These are phyloP conservation scores for Aureobasidium sp. DNA, from an alignment of 2,329 filamentous ascomycete species.

Conservation along the genomic window DNA sequence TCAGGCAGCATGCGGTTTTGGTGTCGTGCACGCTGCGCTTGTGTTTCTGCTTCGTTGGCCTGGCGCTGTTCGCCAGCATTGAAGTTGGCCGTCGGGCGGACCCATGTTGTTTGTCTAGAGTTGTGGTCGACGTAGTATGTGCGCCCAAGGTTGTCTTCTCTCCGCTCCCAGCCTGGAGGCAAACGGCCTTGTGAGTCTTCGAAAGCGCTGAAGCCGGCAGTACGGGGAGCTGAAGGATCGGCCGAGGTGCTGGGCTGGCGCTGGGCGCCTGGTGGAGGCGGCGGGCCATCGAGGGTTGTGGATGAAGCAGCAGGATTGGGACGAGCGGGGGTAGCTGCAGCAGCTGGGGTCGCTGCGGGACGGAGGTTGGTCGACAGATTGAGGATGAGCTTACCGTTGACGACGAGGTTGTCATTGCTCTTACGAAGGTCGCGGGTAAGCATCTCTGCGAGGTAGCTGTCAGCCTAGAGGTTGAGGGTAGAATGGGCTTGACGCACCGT, in stretches of 20 bases:
- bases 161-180: conserved; percentile 89
- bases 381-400: conserved; percentile 94
- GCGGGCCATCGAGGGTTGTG: conserved; percentile 21
- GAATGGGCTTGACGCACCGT: conserved; percentile 58
- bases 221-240: conserved; percentile 27
- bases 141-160: conserved; percentile 88
- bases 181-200: conserved; percentile 92
- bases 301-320: conserved; percentile 22
- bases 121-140: conserved; percentile 99
- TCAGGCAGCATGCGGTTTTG: conserved; percentile 94
- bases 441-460: conserved; percentile 60
- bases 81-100: conserved; percentile 71
- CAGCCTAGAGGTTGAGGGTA: background rate
- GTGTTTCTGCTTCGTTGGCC: conserved; percentile 82
- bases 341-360: conserved; percentile 50
- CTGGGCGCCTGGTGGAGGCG: conserved; percentile 29
- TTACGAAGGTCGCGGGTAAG: conserved; percentile 95
- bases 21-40: conserved; percentile 86
- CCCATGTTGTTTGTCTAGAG: conserved; percentile 94
- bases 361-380: conserved; percentile 88
- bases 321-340: conserved; percentile 26
- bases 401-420: conserved; percentile 94
- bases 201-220: conserved; percentile 71
- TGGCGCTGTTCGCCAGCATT: conserved; percentile 69
- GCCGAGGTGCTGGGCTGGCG: conserved; percentile 20